A percentile compares a stretch with the other conserved stretches of the same genome.
phyloP scores from a whole-genome alignment of 768 basidiomycete species.

The Mycena capillaripes region DNA sequence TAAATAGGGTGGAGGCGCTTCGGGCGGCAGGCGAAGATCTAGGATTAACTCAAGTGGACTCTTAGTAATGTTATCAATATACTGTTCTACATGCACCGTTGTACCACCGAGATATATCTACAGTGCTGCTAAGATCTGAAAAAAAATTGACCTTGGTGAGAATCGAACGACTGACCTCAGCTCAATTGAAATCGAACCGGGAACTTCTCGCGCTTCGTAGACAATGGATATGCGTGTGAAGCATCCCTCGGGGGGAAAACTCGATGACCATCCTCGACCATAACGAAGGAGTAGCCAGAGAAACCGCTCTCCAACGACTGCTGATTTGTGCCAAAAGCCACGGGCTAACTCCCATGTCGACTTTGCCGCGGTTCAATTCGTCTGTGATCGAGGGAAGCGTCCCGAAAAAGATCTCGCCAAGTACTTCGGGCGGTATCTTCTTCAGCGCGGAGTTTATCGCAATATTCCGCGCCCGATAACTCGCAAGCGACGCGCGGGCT shows the following conservation, averaged over 20 bases:
- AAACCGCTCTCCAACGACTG: slow-evolving; percentile 6
- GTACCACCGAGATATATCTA: too few relatives aligned
- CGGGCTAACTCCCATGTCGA: background rate
- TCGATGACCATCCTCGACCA: slow-evolving; percentile 21
- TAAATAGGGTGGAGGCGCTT: background rate
- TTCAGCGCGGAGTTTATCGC: slow-evolving; percentile 1
- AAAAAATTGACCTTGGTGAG: too few relatives aligned
- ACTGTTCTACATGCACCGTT: too few relatives aligned
- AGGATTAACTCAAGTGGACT: too few relatives aligned
- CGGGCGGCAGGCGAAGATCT: background rate
- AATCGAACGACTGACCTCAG: too few relatives aligned
- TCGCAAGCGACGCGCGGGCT: background rate
- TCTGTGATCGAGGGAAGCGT: background rate
- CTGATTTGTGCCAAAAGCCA: slow-evolving; percentile 2
- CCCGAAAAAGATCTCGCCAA: slow-evolving; percentile 7
- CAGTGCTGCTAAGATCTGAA: too few relatives aligned
- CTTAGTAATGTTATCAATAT: too few relatives aligned
- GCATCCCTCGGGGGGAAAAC: too few relatives aligned
- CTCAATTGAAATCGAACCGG: background rate
- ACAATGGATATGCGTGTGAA: too few relatives aligned
- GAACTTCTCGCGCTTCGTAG: background rate
- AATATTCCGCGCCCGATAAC: background rate
- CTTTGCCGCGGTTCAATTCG: background rate
- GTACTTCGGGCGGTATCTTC: slow-evolving; percentile 9
- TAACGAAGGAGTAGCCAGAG: slow-evolving; percentile 4